Evolutionary conservation across 164 flowering plant species (phyloP).

Genomic region (Warburgia ugandensis): DNA sequence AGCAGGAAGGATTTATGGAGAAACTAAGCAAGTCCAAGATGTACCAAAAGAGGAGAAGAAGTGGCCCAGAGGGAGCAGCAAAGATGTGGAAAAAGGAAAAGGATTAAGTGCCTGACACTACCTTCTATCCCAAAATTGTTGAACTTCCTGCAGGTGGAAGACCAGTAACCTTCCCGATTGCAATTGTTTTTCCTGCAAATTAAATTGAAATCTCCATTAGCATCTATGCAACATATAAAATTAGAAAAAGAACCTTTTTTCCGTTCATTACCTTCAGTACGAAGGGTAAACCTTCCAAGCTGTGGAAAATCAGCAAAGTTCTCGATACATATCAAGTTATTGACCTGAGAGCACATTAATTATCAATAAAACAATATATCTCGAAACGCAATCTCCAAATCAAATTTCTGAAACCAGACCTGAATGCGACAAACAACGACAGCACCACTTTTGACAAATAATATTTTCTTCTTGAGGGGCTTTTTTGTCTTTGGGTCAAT

Average conservation of each 20-base stretch:
- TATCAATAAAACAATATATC: neutral
- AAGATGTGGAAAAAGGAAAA: too few relatives aligned
- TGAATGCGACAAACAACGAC: slow-evolving; percentile 80
- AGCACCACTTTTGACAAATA: slow-evolving; percentile 91
- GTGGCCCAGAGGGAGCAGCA: too few relatives aligned
- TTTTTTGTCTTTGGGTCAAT: slow-evolving; percentile 92
- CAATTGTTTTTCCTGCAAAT: slow-evolving; percentile 75
- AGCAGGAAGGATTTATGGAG: too few relatives aligned
- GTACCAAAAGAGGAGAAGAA: too few relatives aligned
- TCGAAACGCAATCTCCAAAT: neutral
- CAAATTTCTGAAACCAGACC: slow-evolving; percentile 31
- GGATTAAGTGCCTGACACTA: too few relatives aligned
- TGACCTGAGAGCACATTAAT: slow-evolving; percentile 44
- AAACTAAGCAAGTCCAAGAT: too few relatives aligned
- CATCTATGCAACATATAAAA: neutral
- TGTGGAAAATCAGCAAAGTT: slow-evolving; percentile 83
- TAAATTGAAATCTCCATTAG: neutral
- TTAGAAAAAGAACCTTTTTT: neutral
- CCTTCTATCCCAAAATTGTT: too few relatives aligned
- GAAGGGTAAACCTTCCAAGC: slow-evolving; percentile 96
- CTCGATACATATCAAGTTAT: slow-evolving; percentile 75
- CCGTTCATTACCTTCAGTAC: slow-evolving; percentile 74
- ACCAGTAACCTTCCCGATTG: slow-evolving; percentile 72
- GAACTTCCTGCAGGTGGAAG: slow-evolving; percentile 26
- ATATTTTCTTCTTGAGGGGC: slow-evolving; percentile 79